These are phyloP conservation scores for Pilaira anomala DNA, from an alignment of 192 early-diverging fungal genomes.

Conservation along the genomic window DNA sequence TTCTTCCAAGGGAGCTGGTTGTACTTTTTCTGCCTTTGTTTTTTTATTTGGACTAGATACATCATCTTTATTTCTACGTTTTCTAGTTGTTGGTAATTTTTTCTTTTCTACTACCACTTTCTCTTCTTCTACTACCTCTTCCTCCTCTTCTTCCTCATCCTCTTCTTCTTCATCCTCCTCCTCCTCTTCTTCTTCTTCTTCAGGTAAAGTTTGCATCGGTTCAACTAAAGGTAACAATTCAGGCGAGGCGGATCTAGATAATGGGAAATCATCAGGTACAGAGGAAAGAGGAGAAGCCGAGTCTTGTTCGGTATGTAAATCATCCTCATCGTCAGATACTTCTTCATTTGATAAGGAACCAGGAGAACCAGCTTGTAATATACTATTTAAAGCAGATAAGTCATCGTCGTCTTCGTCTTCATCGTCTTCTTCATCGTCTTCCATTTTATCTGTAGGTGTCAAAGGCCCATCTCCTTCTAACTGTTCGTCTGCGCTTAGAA, in stretches of 20 bases:
- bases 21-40: background rate
- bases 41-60: constrained; percentile 3
- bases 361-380: background rate
- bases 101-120: background rate
- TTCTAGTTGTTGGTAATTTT: background rate
- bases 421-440: constrained; percentile 33
- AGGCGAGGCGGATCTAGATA: constrained; percentile 37
- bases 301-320: constrained; percentile 24
- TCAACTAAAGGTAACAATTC: constrained; percentile 2
- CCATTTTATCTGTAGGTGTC: constrained; percentile 29
- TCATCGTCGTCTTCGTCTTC: constrained; percentile 34
- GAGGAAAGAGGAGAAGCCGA: constrained; percentile 38
- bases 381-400: background rate
- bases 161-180: background rate
- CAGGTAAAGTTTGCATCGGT: background rate
- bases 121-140: background rate
- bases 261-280: constrained; percentile 40
- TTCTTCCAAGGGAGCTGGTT: background rate
- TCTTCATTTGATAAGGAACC: constrained; percentile 27
- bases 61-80: background rate
- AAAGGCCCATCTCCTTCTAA: constrained; percentile 32
- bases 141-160: constrained; percentile 12
- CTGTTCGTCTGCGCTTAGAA: constrained; percentile 25
- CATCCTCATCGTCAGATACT: constrained; percentile 20
- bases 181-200: constrained; percentile 12